Conservation (phyloP, 2,329 filamentous ascomycete species). For the Aspergillus fijiensis region DNA sequence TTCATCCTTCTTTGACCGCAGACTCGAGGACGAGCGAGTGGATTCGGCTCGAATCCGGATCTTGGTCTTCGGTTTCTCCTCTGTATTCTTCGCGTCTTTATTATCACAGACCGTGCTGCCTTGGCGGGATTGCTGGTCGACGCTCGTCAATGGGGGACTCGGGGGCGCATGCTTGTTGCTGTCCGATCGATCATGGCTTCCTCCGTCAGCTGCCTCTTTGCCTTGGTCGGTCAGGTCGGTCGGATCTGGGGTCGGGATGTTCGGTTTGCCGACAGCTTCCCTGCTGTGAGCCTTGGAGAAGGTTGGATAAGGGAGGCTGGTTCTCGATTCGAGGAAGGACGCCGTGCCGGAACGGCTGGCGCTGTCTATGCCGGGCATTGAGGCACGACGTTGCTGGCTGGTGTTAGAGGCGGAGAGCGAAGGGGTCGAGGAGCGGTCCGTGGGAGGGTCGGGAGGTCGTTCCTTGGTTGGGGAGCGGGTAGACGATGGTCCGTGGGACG, state of each 20-base stretch:
- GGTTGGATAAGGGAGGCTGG: constrained; percentile 69
- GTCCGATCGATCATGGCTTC: constrained; percentile 25
- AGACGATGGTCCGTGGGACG: constrained; percentile 30
- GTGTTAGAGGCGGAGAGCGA: constrained; percentile 23
- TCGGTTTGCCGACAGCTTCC: constrained; percentile 64
- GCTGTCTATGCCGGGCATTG: constrained; percentile 55
- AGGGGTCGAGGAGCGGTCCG: constrained; percentile 32
- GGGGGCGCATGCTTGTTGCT: constrained; percentile 43
- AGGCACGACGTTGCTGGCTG: constrained; percentile 39
- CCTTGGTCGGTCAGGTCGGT: constrained; percentile 63
- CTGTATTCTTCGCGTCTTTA: constrained; percentile 33
- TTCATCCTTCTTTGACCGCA: constrained; percentile 42
- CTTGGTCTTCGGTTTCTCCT: constrained; percentile 37
- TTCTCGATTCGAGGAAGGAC: constrained; percentile 46
- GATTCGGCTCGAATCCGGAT: constrained; percentile 39
- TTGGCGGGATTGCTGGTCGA: constrained; percentile 43
- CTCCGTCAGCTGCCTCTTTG: constrained; percentile 37
- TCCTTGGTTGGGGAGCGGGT: constrained; percentile 37
- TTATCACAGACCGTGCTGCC: constrained; percentile 34
- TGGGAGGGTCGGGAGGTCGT: constrained; percentile 29
- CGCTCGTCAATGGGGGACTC: constrained; percentile 49
- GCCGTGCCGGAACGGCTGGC: constrained; percentile 33
- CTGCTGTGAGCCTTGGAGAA: constrained; percentile 92
- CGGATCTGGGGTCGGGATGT: constrained; percentile 66
- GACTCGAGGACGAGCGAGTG: constrained; percentile 44